A percentile compares a stretch with the other conserved stretches of the same genome.
These are phyloP conservation scores for Suillus clintonianus DNA, from an alignment of 768 basidiomycete genomes.

Conservation along the genomic window DNA sequence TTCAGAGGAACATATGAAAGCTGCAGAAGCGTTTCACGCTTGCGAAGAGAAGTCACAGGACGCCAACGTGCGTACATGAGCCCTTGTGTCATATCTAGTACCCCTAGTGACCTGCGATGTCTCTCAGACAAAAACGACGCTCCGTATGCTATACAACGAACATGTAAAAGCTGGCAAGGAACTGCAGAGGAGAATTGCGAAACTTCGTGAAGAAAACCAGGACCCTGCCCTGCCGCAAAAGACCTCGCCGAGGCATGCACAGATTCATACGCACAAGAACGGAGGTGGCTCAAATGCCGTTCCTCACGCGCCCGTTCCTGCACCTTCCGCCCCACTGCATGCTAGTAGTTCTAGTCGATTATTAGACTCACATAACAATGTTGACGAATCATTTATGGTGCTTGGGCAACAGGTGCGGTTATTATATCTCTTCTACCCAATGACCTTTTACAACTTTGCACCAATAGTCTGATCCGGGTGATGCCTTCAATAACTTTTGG, in stretches of 20 bases:
- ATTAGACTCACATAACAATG: slow-evolving; percentile 61
- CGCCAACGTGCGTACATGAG: slow-evolving; percentile 55
- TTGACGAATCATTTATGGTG: slow-evolving; percentile 90
- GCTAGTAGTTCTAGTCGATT: slow-evolving; percentile 34
- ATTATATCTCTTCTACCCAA: slow-evolving; percentile 4
- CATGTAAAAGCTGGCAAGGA: slow-evolving; percentile 73
- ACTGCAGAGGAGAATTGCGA: slow-evolving; percentile 68
- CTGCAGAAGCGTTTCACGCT: slow-evolving; percentile 72
- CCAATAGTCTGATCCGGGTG: slow-evolving; percentile 73
- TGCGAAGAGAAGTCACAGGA: slow-evolving; percentile 76
- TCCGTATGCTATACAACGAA: slow-evolving; percentile 74
- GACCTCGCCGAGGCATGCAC: slow-evolving; percentile 26
- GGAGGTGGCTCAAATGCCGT: slow-evolving; percentile 17
- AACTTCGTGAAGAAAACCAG: slow-evolving; percentile 73
- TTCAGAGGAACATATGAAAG: slow-evolving; percentile 71
- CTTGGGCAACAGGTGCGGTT: slow-evolving; percentile 71
- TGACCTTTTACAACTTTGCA: slow-evolving; percentile 7
- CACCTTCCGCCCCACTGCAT: slow-evolving; percentile 49
- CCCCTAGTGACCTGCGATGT: slow-evolving; percentile 11
- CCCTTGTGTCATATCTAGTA: not conserved
- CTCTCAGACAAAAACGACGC: slow-evolving; percentile 70
- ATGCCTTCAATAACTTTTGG: slow-evolving; percentile 91
- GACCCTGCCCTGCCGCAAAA: slow-evolving; percentile 77
- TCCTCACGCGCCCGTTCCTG: slow-evolving; percentile 27
- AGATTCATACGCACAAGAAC: slow-evolving; percentile 23